Evolutionary conservation across 768 basidiomycete species (phyloP), one percentile per base, ranked within the genome.

Genomic region (Cystoderma amianthinum): DNA sequence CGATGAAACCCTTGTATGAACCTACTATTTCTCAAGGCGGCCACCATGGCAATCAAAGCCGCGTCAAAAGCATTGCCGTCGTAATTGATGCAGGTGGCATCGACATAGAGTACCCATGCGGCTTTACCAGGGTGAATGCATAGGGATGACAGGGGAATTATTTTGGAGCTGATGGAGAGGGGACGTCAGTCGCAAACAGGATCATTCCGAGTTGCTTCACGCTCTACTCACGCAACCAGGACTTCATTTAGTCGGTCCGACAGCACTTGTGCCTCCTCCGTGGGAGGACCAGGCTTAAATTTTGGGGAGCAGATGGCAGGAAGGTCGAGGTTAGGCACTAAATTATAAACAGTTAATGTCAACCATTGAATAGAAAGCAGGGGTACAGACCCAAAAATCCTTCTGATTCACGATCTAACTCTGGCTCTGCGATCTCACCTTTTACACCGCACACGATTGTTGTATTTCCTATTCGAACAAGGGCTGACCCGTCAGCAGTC

Each of bases 21-120:
- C 86, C 37, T 50, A 95, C 93, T 85, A 46, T 92, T 90, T 57
- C 69, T 74, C 33, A 98, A 65, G 4, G 95, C 93, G 6, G 85
- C 80, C 37, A 92, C 77, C 71, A 94, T 86, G 0, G 91, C 90
- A 16, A 97, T 57, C 7, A 97, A 69, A 0, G 89, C 74, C 1
- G 96, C 91, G 49, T 99, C 96, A 44, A 94, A 91, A 1, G 74
- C 85, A 54, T 97, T 98, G 4, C 96, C 96, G 57, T 98, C 94
- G 56, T 95, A 96, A 63, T 96, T 98, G 48, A 99, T 89, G 57
- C 95, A 97, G 1, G 85, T 88, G 20, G 88, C 80, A 49, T 99
- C 96, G 50, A 97, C 73, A 54, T 97, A 98, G n/a, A 98, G 71
- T 20, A 85, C 85, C 92, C 93, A 99, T 0, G 70, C 92, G 0